These are phyloP conservation scores for Leucosporidium yakuticum DNA, from an alignment of 768 basidiomycete genomes.

Conservation along the genomic window DNA sequence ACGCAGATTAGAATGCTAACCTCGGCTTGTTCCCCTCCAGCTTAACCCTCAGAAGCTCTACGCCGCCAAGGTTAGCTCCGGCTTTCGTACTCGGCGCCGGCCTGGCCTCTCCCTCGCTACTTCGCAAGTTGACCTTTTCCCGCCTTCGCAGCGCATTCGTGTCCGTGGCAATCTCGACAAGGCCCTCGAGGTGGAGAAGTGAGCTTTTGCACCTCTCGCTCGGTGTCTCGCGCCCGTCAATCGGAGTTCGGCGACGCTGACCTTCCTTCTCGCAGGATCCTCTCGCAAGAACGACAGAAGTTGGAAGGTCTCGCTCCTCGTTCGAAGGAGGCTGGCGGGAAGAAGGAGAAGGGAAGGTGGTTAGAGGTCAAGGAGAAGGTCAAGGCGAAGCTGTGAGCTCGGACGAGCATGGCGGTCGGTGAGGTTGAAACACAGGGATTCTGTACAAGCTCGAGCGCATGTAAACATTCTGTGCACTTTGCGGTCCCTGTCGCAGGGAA, in stretches of 20 bases:
- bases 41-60: conserved; percentile 26
- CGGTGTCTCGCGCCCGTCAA: background rate
- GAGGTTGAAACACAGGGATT: no score
- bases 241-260: background rate
- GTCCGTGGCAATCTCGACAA: conserved; percentile 15
- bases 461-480: no score
- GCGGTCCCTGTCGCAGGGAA: no score
- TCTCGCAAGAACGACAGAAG: conserved; percentile 20
- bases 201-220: background rate
- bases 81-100: background rate
- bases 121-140: background rate
- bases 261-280: conserved; percentile 6
- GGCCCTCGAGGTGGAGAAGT: conserved; percentile 10
- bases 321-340: no score
- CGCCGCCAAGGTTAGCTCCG: conserved; percentile 14
- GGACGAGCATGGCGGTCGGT: no score
- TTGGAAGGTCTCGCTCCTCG: conserved; percentile 13
- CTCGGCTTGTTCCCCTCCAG: background rate
- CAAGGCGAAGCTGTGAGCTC: no score
- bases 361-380: no score
- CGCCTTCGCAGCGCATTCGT: background rate
- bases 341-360: conserved; percentile 38
- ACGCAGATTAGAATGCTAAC: background rate
- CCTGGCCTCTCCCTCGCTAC: background rate
- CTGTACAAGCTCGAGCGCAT: no score